phyloP scores from a whole-genome alignment of 768 basidiomycete species.

The Collybiopsis confluens region DNA sequence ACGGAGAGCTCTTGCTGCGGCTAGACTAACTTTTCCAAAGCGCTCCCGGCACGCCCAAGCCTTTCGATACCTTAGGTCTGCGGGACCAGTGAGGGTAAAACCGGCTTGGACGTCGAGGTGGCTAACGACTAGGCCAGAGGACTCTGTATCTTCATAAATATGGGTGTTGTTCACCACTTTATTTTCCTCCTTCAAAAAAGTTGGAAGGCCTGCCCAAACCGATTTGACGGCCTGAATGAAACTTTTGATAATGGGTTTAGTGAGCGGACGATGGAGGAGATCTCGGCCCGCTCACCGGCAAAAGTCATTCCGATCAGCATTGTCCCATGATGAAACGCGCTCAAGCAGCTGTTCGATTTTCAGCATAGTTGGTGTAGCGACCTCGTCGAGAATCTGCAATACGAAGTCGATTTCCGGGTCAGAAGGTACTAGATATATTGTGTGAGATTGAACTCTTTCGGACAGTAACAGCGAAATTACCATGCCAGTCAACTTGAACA shows the following conservation, averaged over 20 bases:
- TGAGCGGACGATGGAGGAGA: background rate
- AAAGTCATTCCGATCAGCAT: conserved; percentile 69
- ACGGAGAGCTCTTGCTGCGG: conserved; percentile 61
- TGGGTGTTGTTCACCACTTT: conserved; percentile 58
- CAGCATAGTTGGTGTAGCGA: conserved; percentile 63
- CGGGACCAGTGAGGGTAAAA: conserved; percentile 67
- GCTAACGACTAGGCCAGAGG: conserved; percentile 65
- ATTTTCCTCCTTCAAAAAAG: conserved; percentile 53
- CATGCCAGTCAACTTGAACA: conserved; percentile 86
- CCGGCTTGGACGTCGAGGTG: conserved; percentile 69
- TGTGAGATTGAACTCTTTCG: background rate
- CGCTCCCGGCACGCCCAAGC: conserved; percentile 52
- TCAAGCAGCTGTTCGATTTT: conserved; percentile 63
- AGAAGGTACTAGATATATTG: conserved; percentile 45
- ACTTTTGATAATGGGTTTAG: conserved; percentile 26
- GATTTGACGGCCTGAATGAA: conserved; percentile 69
- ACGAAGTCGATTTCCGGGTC: conserved; percentile 74
- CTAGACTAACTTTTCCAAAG: conserved; percentile 65
- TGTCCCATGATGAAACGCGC: conserved; percentile 57
- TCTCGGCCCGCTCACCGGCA: conserved; percentile 55
- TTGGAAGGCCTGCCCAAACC: conserved; percentile 75
- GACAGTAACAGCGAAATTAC: conserved; percentile 29
- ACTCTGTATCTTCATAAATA: conserved; percentile 57
- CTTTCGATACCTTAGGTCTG: conserved; percentile 70
- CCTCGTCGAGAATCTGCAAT: conserved; percentile 67